Conservation (phyloP, 257 asterid species). For the Jacaranda copaia region DNA sequence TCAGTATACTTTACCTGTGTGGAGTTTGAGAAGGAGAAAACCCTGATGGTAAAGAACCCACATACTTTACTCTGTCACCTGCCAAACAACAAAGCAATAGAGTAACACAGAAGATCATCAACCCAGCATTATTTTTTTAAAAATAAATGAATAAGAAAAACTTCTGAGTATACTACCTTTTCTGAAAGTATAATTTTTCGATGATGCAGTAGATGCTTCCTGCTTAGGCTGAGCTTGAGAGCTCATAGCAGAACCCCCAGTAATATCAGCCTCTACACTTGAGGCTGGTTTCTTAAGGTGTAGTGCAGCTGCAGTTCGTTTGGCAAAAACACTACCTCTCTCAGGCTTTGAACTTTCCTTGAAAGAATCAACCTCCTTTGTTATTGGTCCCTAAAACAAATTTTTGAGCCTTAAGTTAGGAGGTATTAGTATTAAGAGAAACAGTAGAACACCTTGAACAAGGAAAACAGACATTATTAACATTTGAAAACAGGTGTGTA, state of each 20-base stretch:
- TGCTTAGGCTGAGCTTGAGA: conserved; percentile 88
- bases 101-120: conserved; percentile 9
- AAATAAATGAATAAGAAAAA: background rate
- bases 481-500: background rate
- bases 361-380: conserved; percentile 68
- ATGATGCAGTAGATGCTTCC: conserved; percentile 91
- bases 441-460: background rate
- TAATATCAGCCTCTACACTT: conserved; percentile 88
- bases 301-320: conserved; percentile 68
- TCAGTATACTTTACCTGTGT: conserved; percentile 54
- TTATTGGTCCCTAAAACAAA: conserved; percentile 64
- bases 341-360: conserved; percentile 78
- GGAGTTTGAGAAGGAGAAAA: conserved; percentile 60
- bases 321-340: conserved; percentile 71
- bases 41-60: conserved; percentile 63
- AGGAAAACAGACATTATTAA: conserved; percentile 7
- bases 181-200: conserved; percentile 63
- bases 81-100: conserved; percentile 34
- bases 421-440: conserved; percentile 13
- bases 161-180: conserved; percentile 31
- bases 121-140: too few species aligned
- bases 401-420: background rate
- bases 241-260: conserved; percentile 76
- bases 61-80: conserved; percentile 86
- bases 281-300: conserved; percentile 86